Percentiles rank a stretch among this genome's conserved stretches.
Evolutionary conservation across 768 basidiomycete species (phyloP).

Genomic region (Phaeotremella skinneri): DNA sequence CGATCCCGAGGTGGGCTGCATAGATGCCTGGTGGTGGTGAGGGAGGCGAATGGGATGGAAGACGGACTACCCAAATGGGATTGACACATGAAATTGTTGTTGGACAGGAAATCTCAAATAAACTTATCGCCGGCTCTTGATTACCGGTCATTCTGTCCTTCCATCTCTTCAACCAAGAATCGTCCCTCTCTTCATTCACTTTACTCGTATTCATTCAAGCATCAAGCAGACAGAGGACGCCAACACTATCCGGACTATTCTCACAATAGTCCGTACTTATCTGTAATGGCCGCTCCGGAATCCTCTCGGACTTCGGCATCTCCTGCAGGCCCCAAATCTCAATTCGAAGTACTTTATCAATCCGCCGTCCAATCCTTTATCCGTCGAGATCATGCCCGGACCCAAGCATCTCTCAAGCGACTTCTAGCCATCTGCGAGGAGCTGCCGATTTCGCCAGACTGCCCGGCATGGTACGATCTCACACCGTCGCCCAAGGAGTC

Average conservation of each 20-base stretch:
- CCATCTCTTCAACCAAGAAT: too few species aligned
- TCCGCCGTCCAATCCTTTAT: slow-evolving; percentile 46
- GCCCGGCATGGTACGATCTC: slow-evolving; percentile 25
- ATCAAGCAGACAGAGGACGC: slow-evolving; percentile 3
- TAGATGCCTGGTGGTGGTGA: neutral
- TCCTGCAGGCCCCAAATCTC: slow-evolving; percentile 18
- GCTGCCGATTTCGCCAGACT: neutral
- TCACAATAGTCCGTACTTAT: too few species aligned
- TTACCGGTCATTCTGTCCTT: neutral
- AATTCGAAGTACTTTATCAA: slow-evolving; percentile 39
- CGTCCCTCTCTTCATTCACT: slow-evolving; percentile 2
- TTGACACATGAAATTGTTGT: slow-evolving; percentile 16
- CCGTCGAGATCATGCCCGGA: slow-evolving; percentile 37
- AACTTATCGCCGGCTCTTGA: neutral
- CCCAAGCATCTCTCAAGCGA: slow-evolving; percentile 26
- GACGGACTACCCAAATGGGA: neutral
- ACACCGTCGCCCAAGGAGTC: neutral
- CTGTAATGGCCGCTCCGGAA: too few species aligned
- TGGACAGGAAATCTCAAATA: neutral
- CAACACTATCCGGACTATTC: slow-evolving; percentile 6
- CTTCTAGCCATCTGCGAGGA: slow-evolving; percentile 9
- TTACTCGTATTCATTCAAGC: neutral
- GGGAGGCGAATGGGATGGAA: neutral
- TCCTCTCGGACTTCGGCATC: slow-evolving; percentile 5
- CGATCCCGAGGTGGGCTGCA: neutral